Evolutionary conservation across 2,329 filamentous ascomycete species (phyloP), one percentile per base, ranked within the genome.

Genomic region (Colletotrichum spinosum): DNA sequence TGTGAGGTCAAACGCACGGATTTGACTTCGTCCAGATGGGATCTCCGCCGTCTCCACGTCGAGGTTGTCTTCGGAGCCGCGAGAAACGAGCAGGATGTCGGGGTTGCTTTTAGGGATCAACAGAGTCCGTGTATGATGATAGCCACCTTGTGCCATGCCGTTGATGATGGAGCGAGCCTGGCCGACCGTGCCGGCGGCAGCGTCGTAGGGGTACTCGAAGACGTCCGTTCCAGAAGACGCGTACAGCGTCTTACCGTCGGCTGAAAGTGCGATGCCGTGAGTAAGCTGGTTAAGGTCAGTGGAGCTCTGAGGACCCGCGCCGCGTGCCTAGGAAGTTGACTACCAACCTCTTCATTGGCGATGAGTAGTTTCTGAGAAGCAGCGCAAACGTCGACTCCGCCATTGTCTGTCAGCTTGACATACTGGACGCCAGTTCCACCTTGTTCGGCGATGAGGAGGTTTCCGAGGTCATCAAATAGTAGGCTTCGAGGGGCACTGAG

Each of bases 91-190:
- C 7, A 94, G 79, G 62, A 85, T 78, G 17, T 84, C 86, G 0
- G 87, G 83, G 10, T 80, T 76, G 44, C 82, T 81, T 13, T 79
- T 73, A 0, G 90, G 88, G 8, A 91, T 77, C 45, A 92, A 80
- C 2, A 94, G 80, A 0, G 91, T 93, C 41, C 91, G 84, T 1
- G 89, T 90, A 10, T 81, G 84, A 70, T 93, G 90, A 52, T 88
- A 89, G 6, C 79, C 75, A 65, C 83, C 84, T 33, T 69, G 66
- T 69, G 70, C 80, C 51, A 65, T 65, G 48, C 45, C 58, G 69
- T 87, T 87, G 49, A 79, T 80, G 52, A 94, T 80, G 6, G 93
- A 64, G 3, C 83, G 86, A 63, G 79, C 80, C 55, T 81, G 82
- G 46, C 73, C 71, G 45, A 87, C 81, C 6, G 83, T 83, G 50